These are phyloP conservation scores for Juncus inflexus DNA, from an alignment of 176 grass and related monocot genomes.

Conservation along the genomic window DNA sequence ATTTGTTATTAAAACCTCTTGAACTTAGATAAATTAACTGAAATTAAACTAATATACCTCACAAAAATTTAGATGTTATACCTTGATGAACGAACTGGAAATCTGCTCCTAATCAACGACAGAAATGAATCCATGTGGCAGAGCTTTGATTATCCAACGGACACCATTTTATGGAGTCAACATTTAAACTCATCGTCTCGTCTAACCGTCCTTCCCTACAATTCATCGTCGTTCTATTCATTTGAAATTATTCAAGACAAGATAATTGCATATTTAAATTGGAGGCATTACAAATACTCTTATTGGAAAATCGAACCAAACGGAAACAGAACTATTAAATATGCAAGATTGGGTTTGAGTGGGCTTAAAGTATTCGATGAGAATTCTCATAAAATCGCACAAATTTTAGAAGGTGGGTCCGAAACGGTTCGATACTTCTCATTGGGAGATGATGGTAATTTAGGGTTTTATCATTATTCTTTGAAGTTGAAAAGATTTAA, in stretches of 20 bases:
- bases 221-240: constrained; percentile 34
- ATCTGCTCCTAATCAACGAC: constrained; percentile 43
- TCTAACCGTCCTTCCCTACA: constrained; percentile 12
- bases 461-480: constrained; percentile 37
- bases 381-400: constrained; percentile 26
- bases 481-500: not conserved
- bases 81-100: constrained; percentile 35
- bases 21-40: not conserved
- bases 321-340: constrained; percentile 20
- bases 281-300: constrained; percentile 34
- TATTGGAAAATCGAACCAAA: constrained; percentile 51
- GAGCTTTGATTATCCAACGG: constrained; percentile 42
- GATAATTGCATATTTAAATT: constrained; percentile 47
- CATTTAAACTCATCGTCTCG: constrained; percentile 9
- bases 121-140: constrained; percentile 46
- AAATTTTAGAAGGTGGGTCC: constrained; percentile 8
- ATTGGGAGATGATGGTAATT: constrained; percentile 27
- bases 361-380: constrained; percentile 38
- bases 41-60: constrained; percentile 5
- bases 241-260: constrained; percentile 48
- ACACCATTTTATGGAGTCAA: constrained; percentile 43
- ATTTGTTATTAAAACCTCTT: no score
- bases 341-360: constrained; percentile 13
- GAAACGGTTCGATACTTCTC: constrained; percentile 16
- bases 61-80: constrained; percentile 41